These are phyloP conservation scores for Colletotrichum sp. DNA, from an alignment of 2,329 filamentous ascomycete genomes.

Conservation along the genomic window DNA sequence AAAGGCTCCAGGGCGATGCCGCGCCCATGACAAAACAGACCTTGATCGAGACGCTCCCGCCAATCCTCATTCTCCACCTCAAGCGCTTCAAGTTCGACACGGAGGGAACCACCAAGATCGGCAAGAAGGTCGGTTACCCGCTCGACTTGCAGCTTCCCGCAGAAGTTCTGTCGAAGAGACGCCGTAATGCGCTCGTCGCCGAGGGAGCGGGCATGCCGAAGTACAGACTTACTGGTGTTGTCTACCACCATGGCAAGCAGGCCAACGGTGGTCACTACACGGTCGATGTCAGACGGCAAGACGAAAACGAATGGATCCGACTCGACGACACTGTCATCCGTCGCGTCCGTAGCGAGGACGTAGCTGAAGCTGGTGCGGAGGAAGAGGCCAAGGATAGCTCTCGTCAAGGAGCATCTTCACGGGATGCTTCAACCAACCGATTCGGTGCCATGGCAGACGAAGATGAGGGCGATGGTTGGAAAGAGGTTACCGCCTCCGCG, in stretches of 20 bases:
- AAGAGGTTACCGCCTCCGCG: constrained; percentile 68
- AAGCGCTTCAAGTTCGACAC: constrained; percentile 98
- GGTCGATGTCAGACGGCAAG: constrained; percentile 93
- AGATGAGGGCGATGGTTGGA: constrained; percentile 77
- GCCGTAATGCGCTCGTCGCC: constrained; percentile 66
- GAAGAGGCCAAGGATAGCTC: constrained; percentile 76
- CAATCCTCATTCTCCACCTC: constrained; percentile 90
- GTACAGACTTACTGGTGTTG: constrained; percentile 86
- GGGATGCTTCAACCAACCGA: constrained; percentile 66
- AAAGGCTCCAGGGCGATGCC: constrained; percentile 82
- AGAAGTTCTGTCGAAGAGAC: constrained; percentile 82
- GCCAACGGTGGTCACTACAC: constrained; percentile 97
- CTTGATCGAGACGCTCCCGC: constrained; percentile 89
- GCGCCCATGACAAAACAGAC: constrained; percentile 85
- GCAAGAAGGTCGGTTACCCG: constrained; percentile 97
- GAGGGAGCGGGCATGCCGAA: constrained; percentile 74
- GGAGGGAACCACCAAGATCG: constrained; percentile 92
- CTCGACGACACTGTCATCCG: constrained; percentile 93
- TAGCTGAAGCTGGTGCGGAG: constrained; percentile 83
- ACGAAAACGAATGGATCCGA: constrained; percentile 94
- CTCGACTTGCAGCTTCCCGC: constrained; percentile 92
- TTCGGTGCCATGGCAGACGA: constrained; percentile 74
- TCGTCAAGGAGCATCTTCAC: constrained; percentile 52
- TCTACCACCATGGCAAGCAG: constrained; percentile 98
- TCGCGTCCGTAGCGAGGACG: constrained; percentile 84